Evolutionary conservation across 139 green algal species (phyloP), one percentile per base, ranked within the genome.

Genomic region (Chlorella sp.): DNA sequence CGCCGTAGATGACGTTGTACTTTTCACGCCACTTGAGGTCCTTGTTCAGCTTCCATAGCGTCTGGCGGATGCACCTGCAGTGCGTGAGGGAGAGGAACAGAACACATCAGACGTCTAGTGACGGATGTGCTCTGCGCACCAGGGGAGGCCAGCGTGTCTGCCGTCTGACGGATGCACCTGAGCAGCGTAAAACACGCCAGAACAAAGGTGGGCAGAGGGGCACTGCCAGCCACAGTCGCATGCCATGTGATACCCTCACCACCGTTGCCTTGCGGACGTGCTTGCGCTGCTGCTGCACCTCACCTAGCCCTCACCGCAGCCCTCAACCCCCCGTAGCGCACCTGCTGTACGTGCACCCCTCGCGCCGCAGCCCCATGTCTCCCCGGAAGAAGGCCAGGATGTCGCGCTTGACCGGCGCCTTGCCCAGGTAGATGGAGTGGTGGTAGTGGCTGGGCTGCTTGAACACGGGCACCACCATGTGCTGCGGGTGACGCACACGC

Each of bases 401-500:
- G 60, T 49, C 62, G 23, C 82, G 73, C 26, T 69, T 23, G 3
- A 34, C 23, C 23, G 30, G 24, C 2, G 64, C 20, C 1, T 29
- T 49, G 30, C 82, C 82, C 61, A 85, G 26, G 66, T 78, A 79
- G 60, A 76, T 73, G 0, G 78, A 80, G 3, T 55, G 22, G 2
- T 23, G 30, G 35, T 72, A 79, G 62, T 75, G 70, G 3, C 22
- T n/a, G 6, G 85, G 70, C 31, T 59, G 65, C 65, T 82, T 82
- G 70, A 88, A 85, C 27, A 71, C 69, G 1, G 85, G 85, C 0
- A 90, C 71, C 2, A 90, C 77, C 70, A 90, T 35, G 71, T 90
- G 77, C 77, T 82, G 77, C 27, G 17, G n/a, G n/a, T n/a, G n/a
- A n/a, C n/a, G n/a, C n/a, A n/a, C n/a, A n/a, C n/a, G n/a, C n/a